A percentile compares a stretch with the other conserved stretches of the same genome.
phyloP scores from a whole-genome alignment of 163 green algal genomes.

The Chlamydomonas reinhardtii region DNA sequence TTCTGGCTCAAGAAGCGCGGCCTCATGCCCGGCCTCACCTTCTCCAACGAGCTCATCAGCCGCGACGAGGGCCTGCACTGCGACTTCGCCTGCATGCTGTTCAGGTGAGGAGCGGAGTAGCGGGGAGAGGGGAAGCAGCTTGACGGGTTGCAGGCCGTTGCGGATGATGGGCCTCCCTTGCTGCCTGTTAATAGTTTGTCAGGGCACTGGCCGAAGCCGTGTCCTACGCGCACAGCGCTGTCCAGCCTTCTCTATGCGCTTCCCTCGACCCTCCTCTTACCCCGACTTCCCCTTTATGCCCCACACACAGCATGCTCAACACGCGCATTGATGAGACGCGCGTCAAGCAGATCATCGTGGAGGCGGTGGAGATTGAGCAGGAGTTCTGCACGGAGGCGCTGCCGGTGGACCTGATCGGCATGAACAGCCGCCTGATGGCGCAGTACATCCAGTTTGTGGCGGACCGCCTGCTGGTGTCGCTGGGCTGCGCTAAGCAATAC shows the following conservation, averaged over 20 bases:
- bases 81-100: constrained; percentile 94
- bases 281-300: background rate
- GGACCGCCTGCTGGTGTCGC: constrained; percentile 92
- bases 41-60: constrained; percentile 98
- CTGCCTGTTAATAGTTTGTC: no score
- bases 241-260: no score
- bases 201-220: no score
- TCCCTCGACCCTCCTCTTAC: no score
- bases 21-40: constrained; percentile 94
- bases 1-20: constrained; percentile 98
- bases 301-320: constrained; percentile 79
- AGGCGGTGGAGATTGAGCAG: constrained; percentile 96
- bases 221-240: no score
- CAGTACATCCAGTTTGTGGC: constrained; percentile 99
- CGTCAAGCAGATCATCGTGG: constrained; percentile 88
- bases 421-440: constrained; percentile 95
- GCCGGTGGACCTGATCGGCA: constrained; percentile 92
- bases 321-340: constrained; percentile 78
- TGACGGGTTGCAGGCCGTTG: no score
- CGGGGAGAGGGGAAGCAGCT: no score
- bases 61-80: constrained; percentile 97
- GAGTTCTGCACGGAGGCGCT: constrained; percentile 95
- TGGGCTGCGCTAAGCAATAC: constrained; percentile 88
- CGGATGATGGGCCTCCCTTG: no score
- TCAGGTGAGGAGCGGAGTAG: no score